Percentiles rank a stretch among this genome's conserved stretches.
Conservation (phyloP, 2,329 filamentous ascomycete species). For the Talaromyces verruculosus region DNA sequence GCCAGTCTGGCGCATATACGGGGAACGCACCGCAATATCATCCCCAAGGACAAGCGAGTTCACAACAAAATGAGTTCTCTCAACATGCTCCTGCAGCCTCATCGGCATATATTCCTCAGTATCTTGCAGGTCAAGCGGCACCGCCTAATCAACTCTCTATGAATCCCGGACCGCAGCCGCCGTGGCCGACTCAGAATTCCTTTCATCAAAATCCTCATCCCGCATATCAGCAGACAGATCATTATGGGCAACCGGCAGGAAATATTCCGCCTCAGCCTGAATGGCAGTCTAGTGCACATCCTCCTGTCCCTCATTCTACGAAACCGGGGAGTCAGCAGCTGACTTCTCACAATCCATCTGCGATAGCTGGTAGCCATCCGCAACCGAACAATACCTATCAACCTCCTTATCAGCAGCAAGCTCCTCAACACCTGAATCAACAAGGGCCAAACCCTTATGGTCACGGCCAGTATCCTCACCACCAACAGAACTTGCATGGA, state of each 20-base stretch:
- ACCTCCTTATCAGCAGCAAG: conserved; percentile 9
- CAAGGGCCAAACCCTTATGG: conserved; percentile 1
- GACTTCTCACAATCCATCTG: not conserved
- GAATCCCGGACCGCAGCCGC: not conserved
- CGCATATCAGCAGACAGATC: conserved; percentile 6
- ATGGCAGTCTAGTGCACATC: conserved; percentile 21
- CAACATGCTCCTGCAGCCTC: not conserved
- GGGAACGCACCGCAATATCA: conserved; percentile 24
- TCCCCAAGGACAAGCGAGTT: conserved; percentile 17
- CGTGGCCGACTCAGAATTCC: conserved; percentile 9
- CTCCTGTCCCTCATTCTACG: conserved; percentile 20
- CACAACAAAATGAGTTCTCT: not conserved
- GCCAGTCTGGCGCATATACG: conserved; percentile 21
- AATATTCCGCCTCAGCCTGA: conserved; percentile 7
- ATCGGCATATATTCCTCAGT: conserved; percentile 13
- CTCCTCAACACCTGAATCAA: conserved; percentile 8
- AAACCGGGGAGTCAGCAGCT: conserved; percentile 16
- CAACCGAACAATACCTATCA: conserved; percentile 1
- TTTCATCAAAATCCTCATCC: conserved; percentile 5
- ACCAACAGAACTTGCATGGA: conserved; percentile 10
- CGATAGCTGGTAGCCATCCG: not conserved
- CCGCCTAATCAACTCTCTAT: conserved; percentile 12
- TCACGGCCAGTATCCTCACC: conserved; percentile 5
- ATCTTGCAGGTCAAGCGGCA: conserved; percentile 14
- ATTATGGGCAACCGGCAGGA: not conserved